Evolutionary conservation across 2,329 filamentous ascomycete genomes (phyloP), one percentile per base, ranked within the genome.

Genomic region (Leptographium lundbergii): DNA sequence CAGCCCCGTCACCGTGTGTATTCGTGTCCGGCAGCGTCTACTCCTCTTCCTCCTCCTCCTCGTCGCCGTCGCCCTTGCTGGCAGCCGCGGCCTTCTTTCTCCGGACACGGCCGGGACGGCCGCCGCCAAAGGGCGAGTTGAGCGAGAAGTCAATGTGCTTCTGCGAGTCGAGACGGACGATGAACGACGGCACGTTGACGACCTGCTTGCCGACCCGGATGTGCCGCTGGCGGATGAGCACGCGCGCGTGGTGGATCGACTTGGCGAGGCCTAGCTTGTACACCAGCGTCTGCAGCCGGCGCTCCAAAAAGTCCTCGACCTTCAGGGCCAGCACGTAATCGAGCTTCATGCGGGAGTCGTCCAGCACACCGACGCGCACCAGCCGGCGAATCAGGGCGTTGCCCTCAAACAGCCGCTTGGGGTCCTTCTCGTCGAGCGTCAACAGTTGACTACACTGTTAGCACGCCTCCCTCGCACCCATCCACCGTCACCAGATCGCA

Each of bases 281-380:
- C 77, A 99, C 94, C 74, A 92, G 96, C 72, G 94, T 99, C 87
- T 99, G 92, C 69, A 97, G 91, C 79, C 94, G 91, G 73, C 94
- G 92, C 88, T 99, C 94, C 81, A 99, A 85, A 88, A 99, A 99
- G 80, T 99, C 94, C 81, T 99, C 94, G 72, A 95, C 88, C 85
- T 96, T 95, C 64, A 99, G 87, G 80, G 94, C 94, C 75, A 99
- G 82, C 75, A 99, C 94, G 88, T 99, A 96, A 96, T 99, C 94
- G 85, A 99, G 94, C 89, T 96, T 99, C 94, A 99, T 99, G 86
- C 94, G 94, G 76, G 91, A 91, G 84, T 99, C 94, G 77, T 99
- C 94, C 74, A 99, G 90, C 73, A 99, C 94, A 89, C 94, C 94
- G 76, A 97, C 91, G 77, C 94, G 94, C 69, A 99, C 94, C 69